Evolutionary conservation across 176 grass and related monocot species (phyloP).

Genomic region (Zea luxurians): DNA sequence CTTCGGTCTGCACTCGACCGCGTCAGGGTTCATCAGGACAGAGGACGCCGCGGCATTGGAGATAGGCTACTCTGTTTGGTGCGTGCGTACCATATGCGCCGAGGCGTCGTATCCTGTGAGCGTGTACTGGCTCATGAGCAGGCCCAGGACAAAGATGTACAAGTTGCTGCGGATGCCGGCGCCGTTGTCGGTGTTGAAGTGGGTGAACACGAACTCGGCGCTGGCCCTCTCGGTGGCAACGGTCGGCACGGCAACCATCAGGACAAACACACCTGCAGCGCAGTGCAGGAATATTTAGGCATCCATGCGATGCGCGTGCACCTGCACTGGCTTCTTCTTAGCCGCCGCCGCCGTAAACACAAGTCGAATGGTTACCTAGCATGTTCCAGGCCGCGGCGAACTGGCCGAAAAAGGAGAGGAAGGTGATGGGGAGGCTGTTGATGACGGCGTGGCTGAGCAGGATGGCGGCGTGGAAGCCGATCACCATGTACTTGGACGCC

Average conservation of each 20-base stretch:
- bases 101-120: slow-evolving; percentile 85
- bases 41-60: background rate
- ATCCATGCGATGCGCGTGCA: background rate
- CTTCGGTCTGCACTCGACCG: slow-evolving; percentile 56
- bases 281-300: background rate
- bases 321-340: too few species aligned
- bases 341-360: too few species aligned
- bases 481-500: slow-evolving; percentile 86
- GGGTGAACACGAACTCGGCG: slow-evolving; percentile 79
- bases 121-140: slow-evolving; percentile 93
- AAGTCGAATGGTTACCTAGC: slow-evolving; percentile 42
- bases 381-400: slow-evolving; percentile 88
- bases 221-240: slow-evolving; percentile 81
- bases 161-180: slow-evolving; percentile 78
- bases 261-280: slow-evolving; percentile 63
- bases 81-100: slow-evolving; percentile 66
- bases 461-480: slow-evolving; percentile 76
- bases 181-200: slow-evolving; percentile 78
- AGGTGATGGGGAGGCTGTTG: slow-evolving; percentile 81
- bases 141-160: slow-evolving; percentile 82
- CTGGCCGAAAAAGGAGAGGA: slow-evolving; percentile 87
- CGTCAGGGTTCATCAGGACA: background rate
- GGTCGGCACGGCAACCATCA: slow-evolving; percentile 74
- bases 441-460: slow-evolving; percentile 80
- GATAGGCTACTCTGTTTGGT: too few species aligned